Percentiles rank a stretch among this genome's conserved stretches.
Evolutionary conservation across 306 rosid genomes (phyloP).

Genomic region (Malus domestica): DNA sequence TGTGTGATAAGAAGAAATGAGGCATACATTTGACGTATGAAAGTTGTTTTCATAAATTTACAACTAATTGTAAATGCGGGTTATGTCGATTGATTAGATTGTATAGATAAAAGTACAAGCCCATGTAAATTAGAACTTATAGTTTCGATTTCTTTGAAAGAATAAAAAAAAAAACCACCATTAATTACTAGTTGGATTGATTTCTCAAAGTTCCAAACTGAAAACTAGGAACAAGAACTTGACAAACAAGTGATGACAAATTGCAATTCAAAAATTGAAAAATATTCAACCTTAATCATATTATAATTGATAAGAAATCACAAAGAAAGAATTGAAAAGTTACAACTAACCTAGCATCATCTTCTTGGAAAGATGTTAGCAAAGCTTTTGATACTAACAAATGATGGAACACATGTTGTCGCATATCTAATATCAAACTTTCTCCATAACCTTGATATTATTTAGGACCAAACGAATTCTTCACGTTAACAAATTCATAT

Average conservation of each 20-base stretch:
- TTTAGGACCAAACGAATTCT: neutral
- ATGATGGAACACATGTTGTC: neutral
- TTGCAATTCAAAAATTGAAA: neutral
- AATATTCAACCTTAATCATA: neutral
- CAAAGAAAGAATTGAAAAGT: no score
- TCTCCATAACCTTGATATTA: neutral
- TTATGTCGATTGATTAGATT: no score
- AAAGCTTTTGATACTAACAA: neutral
- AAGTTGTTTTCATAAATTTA: no score
- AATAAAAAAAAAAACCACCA: neutral
- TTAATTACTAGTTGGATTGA: neutral
- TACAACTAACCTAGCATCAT: no score
- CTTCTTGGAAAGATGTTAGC: no score
- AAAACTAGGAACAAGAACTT: neutral
- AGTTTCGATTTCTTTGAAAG: no score
- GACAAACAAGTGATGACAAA: neutral
- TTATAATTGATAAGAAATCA: no score
- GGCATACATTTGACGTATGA: no score
- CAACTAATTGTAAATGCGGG: no score
- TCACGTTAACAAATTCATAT: neutral
- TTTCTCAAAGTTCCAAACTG: neutral
- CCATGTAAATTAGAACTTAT: no score
- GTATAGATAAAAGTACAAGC: no score
- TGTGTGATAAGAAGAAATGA: no score
- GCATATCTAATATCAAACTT: neutral